A percentile compares a stretch with the other conserved stretches of the same genome.
Conservation (phyloP, 345 rosid species). For the Anacardium occidentale region DNA sequence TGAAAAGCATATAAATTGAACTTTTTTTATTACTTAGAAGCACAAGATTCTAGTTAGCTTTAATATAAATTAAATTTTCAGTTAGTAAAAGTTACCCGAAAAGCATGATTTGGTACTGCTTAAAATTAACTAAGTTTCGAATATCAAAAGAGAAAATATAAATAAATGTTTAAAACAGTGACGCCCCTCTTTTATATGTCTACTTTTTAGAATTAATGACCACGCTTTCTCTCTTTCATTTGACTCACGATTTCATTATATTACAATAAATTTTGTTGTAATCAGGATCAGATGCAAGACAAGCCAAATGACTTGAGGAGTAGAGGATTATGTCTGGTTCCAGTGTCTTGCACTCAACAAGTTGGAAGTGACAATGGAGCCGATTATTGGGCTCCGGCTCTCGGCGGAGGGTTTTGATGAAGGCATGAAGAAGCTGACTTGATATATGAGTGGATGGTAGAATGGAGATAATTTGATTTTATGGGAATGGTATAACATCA, state of each 20-base stretch:
- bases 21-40: conserved; percentile 5
- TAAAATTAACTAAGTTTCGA: too few relatives aligned
- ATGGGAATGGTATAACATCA: conserved; percentile 50
- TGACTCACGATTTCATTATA: neutral
- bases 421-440: neutral
- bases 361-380: conserved; percentile 68
- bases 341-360: conserved; percentile 61
- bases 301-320: conserved; percentile 55
- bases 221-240: conserved; percentile 1
- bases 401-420: conserved; percentile 44
- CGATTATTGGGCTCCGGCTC: conserved; percentile 76
- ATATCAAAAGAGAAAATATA: neutral
- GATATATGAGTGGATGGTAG: too few relatives aligned
- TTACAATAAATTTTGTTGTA: neutral
- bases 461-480: neutral
- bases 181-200: too few relatives aligned
- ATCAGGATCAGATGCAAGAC: conserved; percentile 35
- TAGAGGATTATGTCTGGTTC: conserved; percentile 84
- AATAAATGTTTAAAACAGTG: conserved; percentile 14
- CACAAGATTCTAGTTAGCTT: conserved; percentile 35
- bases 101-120: neutral
- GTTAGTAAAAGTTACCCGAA: neutral
- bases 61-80: conserved; percentile 22
- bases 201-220: neutral
- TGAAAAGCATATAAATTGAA: conserved; percentile 14